Conservation (phyloP, 1,284 basidiomycete species). For the Fomitopsis palustris region DNA sequence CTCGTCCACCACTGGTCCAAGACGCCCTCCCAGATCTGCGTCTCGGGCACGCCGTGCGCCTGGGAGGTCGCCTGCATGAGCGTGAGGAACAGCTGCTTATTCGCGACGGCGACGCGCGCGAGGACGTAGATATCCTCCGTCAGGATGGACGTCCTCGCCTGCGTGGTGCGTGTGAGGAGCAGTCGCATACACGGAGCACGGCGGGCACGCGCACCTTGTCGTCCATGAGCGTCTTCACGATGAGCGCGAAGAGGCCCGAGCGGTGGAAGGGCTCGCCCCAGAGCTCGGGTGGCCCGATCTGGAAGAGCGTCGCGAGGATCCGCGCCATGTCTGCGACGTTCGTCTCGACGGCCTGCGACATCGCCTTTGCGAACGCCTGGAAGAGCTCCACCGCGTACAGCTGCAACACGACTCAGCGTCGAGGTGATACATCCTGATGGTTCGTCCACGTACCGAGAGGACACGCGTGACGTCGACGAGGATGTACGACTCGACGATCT, state of each 20-base stretch:
- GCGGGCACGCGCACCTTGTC: slow-evolving; percentile 51
- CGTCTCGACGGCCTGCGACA: slow-evolving; percentile 44
- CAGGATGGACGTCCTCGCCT: slow-evolving; percentile 53
- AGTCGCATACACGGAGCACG: neutral
- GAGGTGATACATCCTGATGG: neutral
- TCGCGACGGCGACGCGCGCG: slow-evolving; percentile 62
- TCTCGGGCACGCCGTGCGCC: slow-evolving; percentile 44
- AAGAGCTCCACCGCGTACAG: slow-evolving; percentile 51
- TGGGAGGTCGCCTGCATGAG: slow-evolving; percentile 60
- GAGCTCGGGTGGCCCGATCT: slow-evolving; percentile 52
- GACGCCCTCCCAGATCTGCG: slow-evolving; percentile 56
- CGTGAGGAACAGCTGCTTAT: slow-evolving; percentile 60
- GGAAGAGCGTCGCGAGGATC: slow-evolving; percentile 54
- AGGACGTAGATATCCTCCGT: slow-evolving; percentile 68
- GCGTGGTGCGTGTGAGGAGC: slow-evolving; percentile 2
- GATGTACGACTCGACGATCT: slow-evolving; percentile 79
- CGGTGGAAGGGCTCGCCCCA: slow-evolving; percentile 72
- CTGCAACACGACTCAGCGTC: slow-evolving; percentile 30
- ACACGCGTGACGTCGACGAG: slow-evolving; percentile 67
- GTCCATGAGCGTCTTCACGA: slow-evolving; percentile 55
- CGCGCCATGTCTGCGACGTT: slow-evolving; percentile 60
- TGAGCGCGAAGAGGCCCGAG: slow-evolving; percentile 63
- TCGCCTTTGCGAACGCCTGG: slow-evolving; percentile 44
- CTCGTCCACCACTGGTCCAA: slow-evolving; percentile 80
- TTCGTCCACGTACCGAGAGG: slow-evolving; percentile 51